Conservation (phyloP, 257 asterid species). For the Cynanchum wilfordii region DNA sequence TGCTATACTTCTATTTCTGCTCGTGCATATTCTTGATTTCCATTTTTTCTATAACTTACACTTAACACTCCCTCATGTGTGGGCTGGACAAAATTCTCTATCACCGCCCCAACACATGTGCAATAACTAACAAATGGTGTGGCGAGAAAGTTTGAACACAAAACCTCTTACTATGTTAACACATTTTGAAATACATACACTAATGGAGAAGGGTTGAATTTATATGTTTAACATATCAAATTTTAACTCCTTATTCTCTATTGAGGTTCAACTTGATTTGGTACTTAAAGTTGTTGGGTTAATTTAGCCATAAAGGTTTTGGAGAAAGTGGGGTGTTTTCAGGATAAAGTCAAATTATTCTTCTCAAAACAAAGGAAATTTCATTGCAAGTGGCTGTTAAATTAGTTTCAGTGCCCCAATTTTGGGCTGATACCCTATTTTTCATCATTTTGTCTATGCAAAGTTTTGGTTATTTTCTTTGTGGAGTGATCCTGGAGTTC, state of each 20-base stretch:
- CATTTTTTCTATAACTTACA: too few species aligned
- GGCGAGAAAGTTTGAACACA: too few species aligned
- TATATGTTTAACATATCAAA: background rate
- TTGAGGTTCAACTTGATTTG: background rate
- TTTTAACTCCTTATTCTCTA: background rate
- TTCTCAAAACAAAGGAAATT: background rate
- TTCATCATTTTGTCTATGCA: background rate
- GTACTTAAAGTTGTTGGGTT: background rate
- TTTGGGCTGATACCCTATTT: background rate
- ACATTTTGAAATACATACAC: too few species aligned
- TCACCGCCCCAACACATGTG: too few species aligned
- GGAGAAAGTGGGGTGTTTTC: background rate
- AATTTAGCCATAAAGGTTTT: background rate
- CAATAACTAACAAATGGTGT: too few species aligned
- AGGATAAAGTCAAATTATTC: background rate
- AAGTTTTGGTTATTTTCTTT: too few species aligned
- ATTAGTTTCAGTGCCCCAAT: background rate
- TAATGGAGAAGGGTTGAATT: too few species aligned
- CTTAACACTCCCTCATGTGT: too few species aligned
- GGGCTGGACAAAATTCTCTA: too few species aligned
- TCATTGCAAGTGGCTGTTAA: background rate
- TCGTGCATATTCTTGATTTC: slow-evolving; percentile 5
- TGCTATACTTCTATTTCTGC: slow-evolving; percentile 1
- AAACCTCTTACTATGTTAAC: too few species aligned
- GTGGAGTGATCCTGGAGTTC: too few species aligned